Percentiles rank a stretch among this genome's conserved stretches.
These are phyloP conservation scores for Colletotrichum graminicola DNA, from an alignment of 2,329 filamentous ascomycete species.

Conservation along the genomic window DNA sequence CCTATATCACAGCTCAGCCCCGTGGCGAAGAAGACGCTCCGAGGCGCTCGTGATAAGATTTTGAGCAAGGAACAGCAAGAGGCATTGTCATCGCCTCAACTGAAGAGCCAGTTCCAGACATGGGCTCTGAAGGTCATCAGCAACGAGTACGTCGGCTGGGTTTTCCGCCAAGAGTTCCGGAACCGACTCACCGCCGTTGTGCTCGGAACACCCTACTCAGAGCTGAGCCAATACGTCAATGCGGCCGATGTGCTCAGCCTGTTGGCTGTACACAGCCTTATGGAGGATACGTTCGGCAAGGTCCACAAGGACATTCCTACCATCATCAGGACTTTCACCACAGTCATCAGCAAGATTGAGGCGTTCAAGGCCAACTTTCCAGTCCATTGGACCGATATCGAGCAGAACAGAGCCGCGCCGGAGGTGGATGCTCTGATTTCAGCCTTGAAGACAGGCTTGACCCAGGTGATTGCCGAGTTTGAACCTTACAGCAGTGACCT, in stretches of 20 bases:
- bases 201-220: conserved; percentile 79
- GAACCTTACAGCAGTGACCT: conserved; percentile 79
- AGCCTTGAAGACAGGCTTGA: conserved; percentile 74
- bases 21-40: conserved; percentile 62
- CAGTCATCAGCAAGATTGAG: conserved; percentile 77
- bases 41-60: conserved; percentile 61
- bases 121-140: conserved; percentile 60
- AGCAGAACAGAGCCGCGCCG: conserved; percentile 64
- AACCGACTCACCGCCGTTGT: conserved; percentile 75
- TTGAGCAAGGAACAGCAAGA: conserved; percentile 68
- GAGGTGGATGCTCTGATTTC: conserved; percentile 80
- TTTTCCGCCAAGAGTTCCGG: conserved; percentile 78
- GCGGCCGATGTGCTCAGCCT: conserved; percentile 77
- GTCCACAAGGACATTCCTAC: conserved; percentile 84
- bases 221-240: conserved; percentile 76
- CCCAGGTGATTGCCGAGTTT: conserved; percentile 77
- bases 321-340: conserved; percentile 80
- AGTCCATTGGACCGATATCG: conserved; percentile 84
- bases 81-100: conserved; percentile 62
- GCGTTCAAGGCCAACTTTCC: conserved; percentile 70
- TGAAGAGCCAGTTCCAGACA: conserved; percentile 62
- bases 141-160: conserved; percentile 69
- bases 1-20: conserved; percentile 64
- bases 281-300: conserved; percentile 86
- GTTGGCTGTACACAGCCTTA: conserved; percentile 78